These are phyloP conservation scores for Lasiosphaeria ovina DNA, from an alignment of 495 filamentous ascomycete species.

Conservation along the genomic window DNA sequence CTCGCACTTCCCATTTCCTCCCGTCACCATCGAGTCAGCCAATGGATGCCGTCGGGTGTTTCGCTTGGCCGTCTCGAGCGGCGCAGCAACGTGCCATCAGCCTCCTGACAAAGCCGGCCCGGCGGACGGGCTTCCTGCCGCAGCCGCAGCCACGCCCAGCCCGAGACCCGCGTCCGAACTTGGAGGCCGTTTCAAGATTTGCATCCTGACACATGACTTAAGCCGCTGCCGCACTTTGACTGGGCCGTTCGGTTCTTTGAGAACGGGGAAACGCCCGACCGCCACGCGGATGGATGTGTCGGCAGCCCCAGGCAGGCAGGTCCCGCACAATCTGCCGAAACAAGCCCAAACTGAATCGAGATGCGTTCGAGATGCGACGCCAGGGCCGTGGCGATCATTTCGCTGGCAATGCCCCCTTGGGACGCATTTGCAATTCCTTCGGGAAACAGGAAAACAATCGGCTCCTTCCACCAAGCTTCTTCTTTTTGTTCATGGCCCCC, in stretches of 20 bases:
- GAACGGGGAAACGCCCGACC: no score
- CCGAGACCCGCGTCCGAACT: not conserved
- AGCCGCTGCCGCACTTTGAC: no score
- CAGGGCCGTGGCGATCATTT: not conserved
- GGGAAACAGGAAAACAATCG: not conserved
- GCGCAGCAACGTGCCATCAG: no score
- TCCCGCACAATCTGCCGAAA: not conserved
- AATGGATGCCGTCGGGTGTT: no score
- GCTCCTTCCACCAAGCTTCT: not conserved
- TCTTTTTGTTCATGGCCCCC: not conserved
- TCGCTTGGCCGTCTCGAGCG: no score
- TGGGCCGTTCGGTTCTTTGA: no score
- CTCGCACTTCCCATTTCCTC: no score
- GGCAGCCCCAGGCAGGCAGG: not conserved
- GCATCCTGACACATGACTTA: not conserved
- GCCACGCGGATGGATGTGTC: not conserved
- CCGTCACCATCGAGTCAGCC: no score
- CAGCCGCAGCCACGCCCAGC: not conserved
- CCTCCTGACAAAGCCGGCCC: not conserved
- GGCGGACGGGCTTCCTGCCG: not conserved
- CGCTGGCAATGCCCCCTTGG: not conserved
- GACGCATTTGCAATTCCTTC: not conserved
- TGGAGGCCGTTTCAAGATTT: not conserved
- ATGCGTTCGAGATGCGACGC: not conserved
- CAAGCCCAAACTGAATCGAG: not conserved